Percentiles rank a stretch among this genome's conserved stretches.
phyloP scores from a whole-genome alignment of 805 yeast species.

The Lipomyces sp. region DNA sequence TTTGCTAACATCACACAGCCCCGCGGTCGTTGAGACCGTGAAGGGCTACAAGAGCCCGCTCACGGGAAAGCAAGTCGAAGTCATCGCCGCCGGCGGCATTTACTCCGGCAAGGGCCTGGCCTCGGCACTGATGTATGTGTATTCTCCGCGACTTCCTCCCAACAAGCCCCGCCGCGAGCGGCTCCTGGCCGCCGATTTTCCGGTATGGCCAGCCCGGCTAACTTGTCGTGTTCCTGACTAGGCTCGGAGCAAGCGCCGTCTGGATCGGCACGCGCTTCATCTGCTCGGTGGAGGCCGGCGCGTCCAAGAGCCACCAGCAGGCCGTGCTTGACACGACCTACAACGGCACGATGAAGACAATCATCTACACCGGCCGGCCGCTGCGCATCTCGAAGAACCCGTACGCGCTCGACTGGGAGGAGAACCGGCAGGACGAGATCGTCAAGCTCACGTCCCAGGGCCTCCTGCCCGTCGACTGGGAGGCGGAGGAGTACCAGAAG shows the following conservation, averaged over 20 bases:
- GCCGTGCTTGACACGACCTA: constrained; percentile 26
- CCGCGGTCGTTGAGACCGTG: constrained; percentile 32
- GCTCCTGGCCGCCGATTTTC: no score
- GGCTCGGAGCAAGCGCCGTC: constrained; percentile 31
- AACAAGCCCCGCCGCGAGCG: no score
- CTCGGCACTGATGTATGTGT: constrained; percentile 32
- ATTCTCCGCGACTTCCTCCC: no score
- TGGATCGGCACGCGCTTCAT: constrained; percentile 35
- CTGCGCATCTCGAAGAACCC: constrained; percentile 30
- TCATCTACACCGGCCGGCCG: constrained; percentile 34
- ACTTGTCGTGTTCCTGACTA: no score
- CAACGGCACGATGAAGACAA: constrained; percentile 31
- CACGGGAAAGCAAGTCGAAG: constrained; percentile 31
- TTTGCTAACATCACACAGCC: constrained; percentile 6
- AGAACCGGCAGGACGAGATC: constrained; percentile 31
- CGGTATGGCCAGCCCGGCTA: no score
- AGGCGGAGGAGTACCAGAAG: constrained; percentile 28
- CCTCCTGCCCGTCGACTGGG: constrained; percentile 30
- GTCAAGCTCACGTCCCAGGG: constrained; percentile 28
- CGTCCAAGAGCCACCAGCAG: constrained; percentile 31
- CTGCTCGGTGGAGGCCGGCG: constrained; percentile 34
- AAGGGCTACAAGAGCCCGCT: constrained; percentile 29
- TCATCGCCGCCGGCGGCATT: constrained; percentile 35
- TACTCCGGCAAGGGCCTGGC: constrained; percentile 31
- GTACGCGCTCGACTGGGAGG: constrained; percentile 32